phyloP scores from a whole-genome alignment of 495 filamentous ascomycete species.

The Penicillium paxilli region DNA sequence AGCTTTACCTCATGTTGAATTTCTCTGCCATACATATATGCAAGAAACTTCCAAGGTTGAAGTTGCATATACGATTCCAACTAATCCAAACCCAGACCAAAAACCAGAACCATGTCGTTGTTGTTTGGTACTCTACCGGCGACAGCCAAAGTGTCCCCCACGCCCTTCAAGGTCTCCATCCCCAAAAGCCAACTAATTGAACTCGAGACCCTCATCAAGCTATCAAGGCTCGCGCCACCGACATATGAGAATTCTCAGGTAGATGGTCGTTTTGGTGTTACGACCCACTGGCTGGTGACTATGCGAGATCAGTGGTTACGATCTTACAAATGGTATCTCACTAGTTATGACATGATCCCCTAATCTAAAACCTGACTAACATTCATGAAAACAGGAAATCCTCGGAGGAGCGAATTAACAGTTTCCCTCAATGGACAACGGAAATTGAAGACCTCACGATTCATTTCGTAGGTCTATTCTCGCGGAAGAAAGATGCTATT shows the following conservation, averaged over 20 bases:
- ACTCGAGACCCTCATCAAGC: slow-evolving; percentile 47
- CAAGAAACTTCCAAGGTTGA: too few relatives aligned
- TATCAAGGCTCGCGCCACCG: slow-evolving; percentile 51
- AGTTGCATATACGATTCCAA: too few relatives aligned
- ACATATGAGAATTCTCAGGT: slow-evolving; percentile 50
- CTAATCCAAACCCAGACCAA: too few relatives aligned
- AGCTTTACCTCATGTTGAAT: too few relatives aligned
- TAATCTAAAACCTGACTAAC: neutral
- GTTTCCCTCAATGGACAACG: slow-evolving; percentile 60
- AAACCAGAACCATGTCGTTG: slow-evolving; percentile 19
- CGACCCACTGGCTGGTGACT: slow-evolving; percentile 53
- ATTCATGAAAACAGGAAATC: slow-evolving; percentile 36
- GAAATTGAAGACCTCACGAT: slow-evolving; percentile 51
- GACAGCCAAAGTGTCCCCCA: slow-evolving; percentile 18
- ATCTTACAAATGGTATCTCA: slow-evolving; percentile 43
- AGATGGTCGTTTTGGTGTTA: slow-evolving; percentile 53
- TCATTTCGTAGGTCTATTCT: slow-evolving; percentile 66
- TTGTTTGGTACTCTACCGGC: slow-evolving; percentile 32
- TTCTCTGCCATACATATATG: too few relatives aligned
- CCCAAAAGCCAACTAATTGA: slow-evolving; percentile 47
- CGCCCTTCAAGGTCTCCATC: slow-evolving; percentile 44
- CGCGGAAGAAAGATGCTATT: slow-evolving; percentile 55
- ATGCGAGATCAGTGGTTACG: slow-evolving; percentile 55
- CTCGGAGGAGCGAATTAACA: slow-evolving; percentile 58
- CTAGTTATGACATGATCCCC: neutral